These are phyloP conservation scores for Tarenaya hassleriana DNA, from an alignment of 345 rosid species.

Conservation along the genomic window DNA sequence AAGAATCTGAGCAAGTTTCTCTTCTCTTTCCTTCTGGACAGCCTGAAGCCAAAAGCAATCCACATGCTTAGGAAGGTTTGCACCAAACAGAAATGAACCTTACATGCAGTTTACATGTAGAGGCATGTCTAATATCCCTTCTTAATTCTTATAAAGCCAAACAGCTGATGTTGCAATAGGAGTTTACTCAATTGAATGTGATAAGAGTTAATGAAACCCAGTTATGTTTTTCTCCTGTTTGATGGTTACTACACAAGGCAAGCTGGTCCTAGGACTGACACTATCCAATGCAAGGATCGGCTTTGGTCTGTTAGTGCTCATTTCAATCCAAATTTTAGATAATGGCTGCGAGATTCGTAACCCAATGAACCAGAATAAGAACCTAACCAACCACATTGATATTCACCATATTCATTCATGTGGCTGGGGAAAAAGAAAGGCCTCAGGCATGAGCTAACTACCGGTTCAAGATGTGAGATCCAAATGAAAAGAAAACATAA, in stretches of 20 bases:
- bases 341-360: neutral
- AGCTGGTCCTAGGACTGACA: no score
- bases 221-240: no score
- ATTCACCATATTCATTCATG: no score
- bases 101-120: slow-evolving; percentile 6
- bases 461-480: neutral
- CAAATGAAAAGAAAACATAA: neutral
- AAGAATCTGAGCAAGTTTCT: slow-evolving; percentile 67
- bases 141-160: slow-evolving; percentile 5
- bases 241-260: no score
- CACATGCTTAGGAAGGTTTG: slow-evolving; percentile 6
- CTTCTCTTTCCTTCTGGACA: slow-evolving; percentile 97
- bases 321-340: no score
- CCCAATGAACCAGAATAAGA: neutral
- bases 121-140: slow-evolving; percentile 3
- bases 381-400: neutral
- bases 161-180: neutral
- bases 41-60: slow-evolving; percentile 37
- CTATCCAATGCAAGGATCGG: no score
- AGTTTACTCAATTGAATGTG: no score
- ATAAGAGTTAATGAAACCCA: no score
- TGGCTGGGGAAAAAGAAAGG: no score
- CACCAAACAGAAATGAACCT: slow-evolving; percentile 8
- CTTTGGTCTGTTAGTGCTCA: no score
- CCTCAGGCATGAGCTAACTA: no score